Percentiles rank a stretch among this genome's conserved stretches.
phyloP scores from a whole-genome alignment of 2,329 filamentous ascomycete genomes.

The Blastomyces gilchristii region DNA sequence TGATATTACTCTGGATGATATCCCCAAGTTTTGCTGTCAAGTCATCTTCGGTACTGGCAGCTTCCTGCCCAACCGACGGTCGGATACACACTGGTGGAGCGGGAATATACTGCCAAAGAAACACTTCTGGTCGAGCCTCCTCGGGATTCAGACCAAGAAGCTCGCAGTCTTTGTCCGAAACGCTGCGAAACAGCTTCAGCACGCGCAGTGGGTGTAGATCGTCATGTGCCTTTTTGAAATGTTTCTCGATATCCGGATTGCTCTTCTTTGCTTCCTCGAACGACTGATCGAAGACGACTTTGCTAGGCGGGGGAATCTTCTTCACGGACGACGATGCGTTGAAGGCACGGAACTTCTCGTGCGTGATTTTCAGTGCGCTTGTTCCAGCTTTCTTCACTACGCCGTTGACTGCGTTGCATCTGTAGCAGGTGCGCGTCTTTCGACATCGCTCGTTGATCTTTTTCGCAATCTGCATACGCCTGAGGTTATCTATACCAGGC shows the following conservation, averaged over 20 bases:
- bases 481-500: conserved; percentile 76
- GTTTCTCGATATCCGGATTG: conserved; percentile 77
- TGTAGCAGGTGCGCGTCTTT: conserved; percentile 72
- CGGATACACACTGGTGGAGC: conserved; percentile 90
- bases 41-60: conserved; percentile 89
- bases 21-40: conserved; percentile 94
- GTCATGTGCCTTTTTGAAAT: conserved; percentile 84
- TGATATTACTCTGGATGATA: conserved; percentile 83
- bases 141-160: conserved; percentile 77
- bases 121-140: conserved; percentile 88
- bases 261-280: conserved; percentile 68
- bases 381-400: conserved; percentile 79
- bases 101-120: conserved; percentile 93
- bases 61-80: conserved; percentile 87
- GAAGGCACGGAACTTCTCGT: conserved; percentile 83
- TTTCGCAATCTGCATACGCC: conserved; percentile 73
- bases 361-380: conserved; percentile 78
- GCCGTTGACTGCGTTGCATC: conserved; percentile 75
- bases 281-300: conserved; percentile 74
- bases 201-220: conserved; percentile 85
- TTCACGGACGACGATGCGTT: conserved; percentile 79
- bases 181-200: conserved; percentile 81
- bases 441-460: conserved; percentile 80
- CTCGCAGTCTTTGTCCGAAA: conserved; percentile 77
- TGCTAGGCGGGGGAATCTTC: conserved; percentile 72